Base-by-base conservation (phyloP, 352 stramenopile genomes). In the Phytophthora gonapodyides region DNA sequence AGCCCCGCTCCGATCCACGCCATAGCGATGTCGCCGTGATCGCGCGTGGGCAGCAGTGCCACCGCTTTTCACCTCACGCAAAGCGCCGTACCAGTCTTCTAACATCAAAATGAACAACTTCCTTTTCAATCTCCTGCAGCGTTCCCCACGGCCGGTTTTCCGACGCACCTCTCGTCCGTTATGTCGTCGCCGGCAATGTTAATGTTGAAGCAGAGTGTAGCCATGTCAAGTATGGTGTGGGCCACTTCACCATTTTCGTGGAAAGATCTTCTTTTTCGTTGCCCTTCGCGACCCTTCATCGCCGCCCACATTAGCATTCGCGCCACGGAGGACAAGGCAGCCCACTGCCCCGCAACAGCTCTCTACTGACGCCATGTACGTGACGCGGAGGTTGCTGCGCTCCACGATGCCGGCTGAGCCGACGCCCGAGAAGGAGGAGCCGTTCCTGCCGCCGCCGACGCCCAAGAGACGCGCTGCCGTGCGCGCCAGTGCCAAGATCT, bases 331-430 rank as follows among this genome's bases (percentile, higher is more conserved):
- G 16, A 33, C 35, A 40, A 21, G 36, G 24, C 24, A 30, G 24
- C 2, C 7, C n/a, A n/a, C n/a, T 40, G 24, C 40, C 49, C 27
- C 27, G 27, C 5, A 5, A 31, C 27, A 31, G 27, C 27, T 31
- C 27, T 31, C 6, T 31, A 31, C 27, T 31, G 16, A 19, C n/a
- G 13, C 41, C 47, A 89, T 89, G 82, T 89, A 91, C 48, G 77
- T 88, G 57, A 88, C 82, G 47, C 65, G 80, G 27, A 70, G 76
- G 13, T 64, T 91, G 37, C 50, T 89, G 56, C 79, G 82, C 46
- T 84, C 82, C 48, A 89, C 82, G 49, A 65, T 89, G 27, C 57
- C 63, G 15, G 43, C 59, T 12, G 51, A 71, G 21, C 33, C 31
- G n/a, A 59, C 24, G 30, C 37, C 27, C 13, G 33, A 41, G 15